A percentile compares a stretch with the other conserved stretches of the same genome.
phyloP scores from a whole-genome alignment of 805 yeast species.

The Cyberlindnera galapagoensis region DNA sequence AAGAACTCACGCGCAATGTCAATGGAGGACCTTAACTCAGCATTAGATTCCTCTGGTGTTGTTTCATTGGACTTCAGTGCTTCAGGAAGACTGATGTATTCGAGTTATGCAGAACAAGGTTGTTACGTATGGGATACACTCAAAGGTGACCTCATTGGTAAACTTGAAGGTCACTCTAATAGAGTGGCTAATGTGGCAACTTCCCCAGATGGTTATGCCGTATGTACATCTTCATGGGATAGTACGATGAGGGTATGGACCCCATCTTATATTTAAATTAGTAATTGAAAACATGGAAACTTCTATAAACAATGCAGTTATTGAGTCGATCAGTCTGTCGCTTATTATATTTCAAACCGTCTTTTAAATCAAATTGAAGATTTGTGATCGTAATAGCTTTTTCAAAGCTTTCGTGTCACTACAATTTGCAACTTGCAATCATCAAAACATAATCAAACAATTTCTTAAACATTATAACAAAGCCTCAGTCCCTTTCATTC shows the following conservation, averaged over 20 bases:
- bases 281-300: no score
- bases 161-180: slow-evolving; percentile 57
- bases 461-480: no score
- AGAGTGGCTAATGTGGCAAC: slow-evolving; percentile 57
- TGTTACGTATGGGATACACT: slow-evolving; percentile 76
- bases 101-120: slow-evolving; percentile 70
- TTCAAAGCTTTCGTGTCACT: no score
- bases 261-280: slow-evolving; percentile 24
- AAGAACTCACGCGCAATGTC: slow-evolving; percentile 23
- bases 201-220: slow-evolving; percentile 68
- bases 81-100: slow-evolving; percentile 69
- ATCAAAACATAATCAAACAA: no score
- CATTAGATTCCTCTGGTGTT: slow-evolving; percentile 59
- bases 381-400: no score
- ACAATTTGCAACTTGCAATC: no score
- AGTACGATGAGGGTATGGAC: slow-evolving; percentile 64
- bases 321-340: no score
- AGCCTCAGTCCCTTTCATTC: slow-evolving; percentile 15
- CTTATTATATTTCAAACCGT: no score
- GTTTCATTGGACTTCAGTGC: slow-evolving; percentile 64
- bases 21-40: slow-evolving; percentile 13
- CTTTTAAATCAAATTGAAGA: no score
- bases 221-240: slow-evolving; percentile 82
- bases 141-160: slow-evolving; percentile 57
- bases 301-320: no score